Evolutionary conservation across 495 filamentous ascomycete species (phyloP).

Genomic region (Amphirosellinia nigrospora): DNA sequence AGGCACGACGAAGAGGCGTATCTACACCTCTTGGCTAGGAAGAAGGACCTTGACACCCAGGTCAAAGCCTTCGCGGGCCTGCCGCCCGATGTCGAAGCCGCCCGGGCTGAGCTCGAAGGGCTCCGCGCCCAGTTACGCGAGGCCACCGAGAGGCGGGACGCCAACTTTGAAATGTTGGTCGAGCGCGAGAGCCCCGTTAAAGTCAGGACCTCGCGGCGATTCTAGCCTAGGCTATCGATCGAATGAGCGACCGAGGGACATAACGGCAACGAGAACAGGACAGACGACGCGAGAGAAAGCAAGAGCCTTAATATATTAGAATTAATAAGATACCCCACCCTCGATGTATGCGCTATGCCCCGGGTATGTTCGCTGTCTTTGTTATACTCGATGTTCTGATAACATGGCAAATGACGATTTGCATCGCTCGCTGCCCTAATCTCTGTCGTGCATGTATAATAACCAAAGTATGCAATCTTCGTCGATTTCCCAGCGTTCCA

Average conservation of each 20-base stretch:
- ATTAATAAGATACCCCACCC: conserved; percentile 27
- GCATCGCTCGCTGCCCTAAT: conserved; percentile 14
- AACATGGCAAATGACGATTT: conserved; percentile 23
- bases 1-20: conserved; percentile 60
- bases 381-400: conserved; percentile 22
- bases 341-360: conserved; percentile 20
- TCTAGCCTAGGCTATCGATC: neutral
- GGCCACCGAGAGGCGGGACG: conserved; percentile 66
- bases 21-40: conserved; percentile 52
- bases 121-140: conserved; percentile 65
- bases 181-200: conserved; percentile 59
- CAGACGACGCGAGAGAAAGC: neutral
- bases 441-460: conserved; percentile 10
- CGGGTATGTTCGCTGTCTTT: conserved; percentile 32
- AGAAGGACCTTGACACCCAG: conserved; percentile 63
- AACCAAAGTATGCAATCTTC: neutral
- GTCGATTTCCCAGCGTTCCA: neutral
- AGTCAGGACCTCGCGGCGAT: conserved; percentile 17
- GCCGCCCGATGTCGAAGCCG: conserved; percentile 70
- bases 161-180: conserved; percentile 68
- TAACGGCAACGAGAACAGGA: neutral
- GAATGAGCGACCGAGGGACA: neutral
- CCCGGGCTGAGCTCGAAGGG: conserved; percentile 68
- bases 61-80: conserved; percentile 69
- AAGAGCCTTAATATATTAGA: conserved; percentile 25